phyloP scores from a whole-genome alignment of 345 rosid species.

The Melaleuca quinquenervia region DNA sequence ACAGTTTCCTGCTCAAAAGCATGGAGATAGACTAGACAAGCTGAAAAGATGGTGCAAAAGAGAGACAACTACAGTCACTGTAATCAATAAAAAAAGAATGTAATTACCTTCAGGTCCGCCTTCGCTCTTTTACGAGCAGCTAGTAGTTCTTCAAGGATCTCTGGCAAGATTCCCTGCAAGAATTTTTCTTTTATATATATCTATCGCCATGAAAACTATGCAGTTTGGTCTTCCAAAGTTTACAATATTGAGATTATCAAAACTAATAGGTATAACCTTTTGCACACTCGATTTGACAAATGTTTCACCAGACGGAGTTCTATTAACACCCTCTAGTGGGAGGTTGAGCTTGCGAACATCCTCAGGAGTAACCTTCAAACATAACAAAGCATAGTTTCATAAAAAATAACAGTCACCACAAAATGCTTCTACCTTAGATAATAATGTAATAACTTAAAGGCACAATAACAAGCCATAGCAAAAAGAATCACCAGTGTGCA shows the following conservation, averaged over 20 bases:
- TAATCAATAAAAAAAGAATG: background rate
- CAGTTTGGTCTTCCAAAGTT: background rate
- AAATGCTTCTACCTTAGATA: background rate
- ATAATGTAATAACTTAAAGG: background rate
- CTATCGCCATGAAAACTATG: background rate
- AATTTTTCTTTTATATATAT: background rate
- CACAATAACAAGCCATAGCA: background rate
- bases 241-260: background rate
- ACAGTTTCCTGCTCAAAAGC: background rate
- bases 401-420: background rate
- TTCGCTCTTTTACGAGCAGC: constrained; percentile 94
- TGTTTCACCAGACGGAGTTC: constrained; percentile 89
- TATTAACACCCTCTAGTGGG: constrained; percentile 70
- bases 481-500: constrained; percentile 68
- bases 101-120: constrained; percentile 78
- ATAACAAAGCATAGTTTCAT: background rate
- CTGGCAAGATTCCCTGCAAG: constrained; percentile 94
- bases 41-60: background rate
- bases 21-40: background rate
- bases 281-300: constrained; percentile 83
- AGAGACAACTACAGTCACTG: background rate
- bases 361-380: constrained; percentile 72
- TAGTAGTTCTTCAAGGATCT: constrained; percentile 91
- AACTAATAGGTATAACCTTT: constrained; percentile 37
- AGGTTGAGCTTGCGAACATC: constrained; percentile 77